Percentiles rank a stretch among this genome's conserved stretches.
phyloP scores from a whole-genome alignment of 306 rosid species.

The Ormosia emarginata region DNA sequence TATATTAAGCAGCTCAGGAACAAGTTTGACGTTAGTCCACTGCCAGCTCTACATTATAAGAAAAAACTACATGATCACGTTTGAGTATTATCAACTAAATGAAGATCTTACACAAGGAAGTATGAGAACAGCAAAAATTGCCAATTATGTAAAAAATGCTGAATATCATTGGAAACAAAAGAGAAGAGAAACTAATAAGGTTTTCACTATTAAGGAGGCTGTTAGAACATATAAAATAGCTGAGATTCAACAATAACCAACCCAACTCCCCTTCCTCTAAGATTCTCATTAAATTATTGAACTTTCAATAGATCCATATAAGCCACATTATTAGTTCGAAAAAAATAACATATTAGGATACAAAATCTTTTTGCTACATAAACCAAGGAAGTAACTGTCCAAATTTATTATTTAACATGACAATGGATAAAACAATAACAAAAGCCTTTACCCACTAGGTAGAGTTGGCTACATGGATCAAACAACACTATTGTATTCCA shows the following conservation, averaged over 20 bases:
- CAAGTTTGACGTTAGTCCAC: slow-evolving; percentile 48
- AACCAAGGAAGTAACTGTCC: too few species aligned
- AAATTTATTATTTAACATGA: background rate
- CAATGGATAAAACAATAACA: too few species aligned
- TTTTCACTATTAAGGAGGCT: background rate
- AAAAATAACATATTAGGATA: background rate
- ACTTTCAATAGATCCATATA: background rate
- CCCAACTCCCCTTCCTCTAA: background rate
- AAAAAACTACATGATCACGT: slow-evolving; percentile 21
- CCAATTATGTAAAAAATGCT: background rate
- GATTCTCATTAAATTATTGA: background rate
- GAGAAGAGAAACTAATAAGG: background rate
- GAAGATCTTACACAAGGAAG: background rate
- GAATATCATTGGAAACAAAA: background rate
- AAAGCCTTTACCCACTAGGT: too few species aligned
- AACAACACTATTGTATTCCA: too few species aligned
- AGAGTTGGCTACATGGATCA: too few species aligned
- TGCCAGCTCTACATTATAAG: slow-evolving; percentile 69
- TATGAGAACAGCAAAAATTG: background rate
- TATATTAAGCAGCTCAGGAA: slow-evolving; percentile 53
- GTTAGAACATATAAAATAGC: background rate
- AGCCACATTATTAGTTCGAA: background rate
- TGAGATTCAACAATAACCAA: background rate
- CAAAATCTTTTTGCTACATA: background rate
- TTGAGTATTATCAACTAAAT: slow-evolving; percentile 1